Conservation (phyloP, 1,284 basidiomycete genomes). For the Malassezia arunalokei region DNA sequence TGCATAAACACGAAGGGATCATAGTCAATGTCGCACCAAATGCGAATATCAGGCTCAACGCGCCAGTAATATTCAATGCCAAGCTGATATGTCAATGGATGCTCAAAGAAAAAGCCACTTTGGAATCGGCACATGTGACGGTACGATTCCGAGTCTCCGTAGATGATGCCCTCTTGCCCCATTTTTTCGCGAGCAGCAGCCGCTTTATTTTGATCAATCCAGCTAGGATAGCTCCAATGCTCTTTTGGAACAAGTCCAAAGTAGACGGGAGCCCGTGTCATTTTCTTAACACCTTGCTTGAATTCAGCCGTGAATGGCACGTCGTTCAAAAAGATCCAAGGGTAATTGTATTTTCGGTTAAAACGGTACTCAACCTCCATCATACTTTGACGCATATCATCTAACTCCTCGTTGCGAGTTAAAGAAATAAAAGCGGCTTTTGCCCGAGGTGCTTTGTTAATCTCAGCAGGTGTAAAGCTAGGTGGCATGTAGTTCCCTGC, state of each 20-base stretch:
- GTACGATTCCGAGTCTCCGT: conserved; percentile 60
- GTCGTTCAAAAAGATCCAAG: conserved; percentile 48
- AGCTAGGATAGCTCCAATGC: conserved; percentile 72
- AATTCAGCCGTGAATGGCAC: conserved; percentile 46
- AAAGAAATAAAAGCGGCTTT: conserved; percentile 45
- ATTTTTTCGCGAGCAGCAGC: conserved; percentile 56
- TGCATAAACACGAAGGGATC: conserved; percentile 83
- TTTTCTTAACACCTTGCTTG: conserved; percentile 35
- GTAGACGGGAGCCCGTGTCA: conserved; percentile 35
- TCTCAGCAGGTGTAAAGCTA: conserved; percentile 29
- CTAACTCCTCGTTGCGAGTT: conserved; percentile 43
- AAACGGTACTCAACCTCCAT: conserved; percentile 33
- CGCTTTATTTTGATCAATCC: conserved; percentile 55
- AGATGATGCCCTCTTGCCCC: conserved; percentile 64
- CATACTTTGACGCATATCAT: conserved; percentile 32
- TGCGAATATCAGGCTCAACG: conserved; percentile 63
- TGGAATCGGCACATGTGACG: conserved; percentile 69
- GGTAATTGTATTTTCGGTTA: conserved; percentile 45
- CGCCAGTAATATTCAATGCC: conserved; percentile 83
- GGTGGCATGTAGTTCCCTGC: conserved; percentile 43
- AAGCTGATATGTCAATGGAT: conserved; percentile 51
- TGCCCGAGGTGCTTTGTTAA: conserved; percentile 33
- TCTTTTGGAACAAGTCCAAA: conserved; percentile 72
- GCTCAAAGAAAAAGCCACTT: conserved; percentile 59
- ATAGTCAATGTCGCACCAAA: conserved; percentile 63